Conservation (phyloP, 768 basidiomycete genomes). For the Pholiota conissans region DNA sequence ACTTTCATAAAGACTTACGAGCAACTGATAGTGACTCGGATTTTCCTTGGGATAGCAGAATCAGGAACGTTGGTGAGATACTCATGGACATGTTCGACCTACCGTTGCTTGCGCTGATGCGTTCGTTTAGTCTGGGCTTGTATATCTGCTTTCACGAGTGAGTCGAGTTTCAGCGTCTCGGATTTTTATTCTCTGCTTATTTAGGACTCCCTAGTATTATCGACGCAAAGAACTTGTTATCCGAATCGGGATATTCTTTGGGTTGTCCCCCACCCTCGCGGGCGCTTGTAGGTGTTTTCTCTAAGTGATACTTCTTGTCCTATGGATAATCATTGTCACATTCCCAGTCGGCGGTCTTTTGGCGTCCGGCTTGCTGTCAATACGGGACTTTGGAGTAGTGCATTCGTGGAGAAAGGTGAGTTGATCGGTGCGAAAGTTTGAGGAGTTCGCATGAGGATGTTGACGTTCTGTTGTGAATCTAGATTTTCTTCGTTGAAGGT, state of each 20-base stretch:
- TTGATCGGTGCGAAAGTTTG: not conserved
- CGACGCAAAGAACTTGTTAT: constrained; percentile 30
- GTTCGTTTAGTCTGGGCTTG: constrained; percentile 30
- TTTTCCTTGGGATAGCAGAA: constrained; percentile 4
- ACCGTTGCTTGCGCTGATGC: not conserved
- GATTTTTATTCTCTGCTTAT: not conserved
- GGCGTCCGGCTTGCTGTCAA: constrained; percentile 30
- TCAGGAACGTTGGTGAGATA: constrained; percentile 34
- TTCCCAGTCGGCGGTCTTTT: constrained; percentile 31
- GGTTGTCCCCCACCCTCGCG: constrained; percentile 27
- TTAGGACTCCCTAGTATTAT: constrained; percentile 23
- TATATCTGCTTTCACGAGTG: constrained; percentile 36
- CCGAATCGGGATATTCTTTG: constrained; percentile 32
- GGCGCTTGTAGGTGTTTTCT: constrained; percentile 26
- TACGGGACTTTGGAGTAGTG: constrained; percentile 29
- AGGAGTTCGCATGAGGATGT: not conserved
- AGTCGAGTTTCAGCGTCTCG: not conserved
- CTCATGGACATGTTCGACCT: not conserved
- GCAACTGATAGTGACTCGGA: constrained; percentile 3
- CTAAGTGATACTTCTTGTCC: not conserved
- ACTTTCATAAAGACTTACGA: constrained; percentile 17
- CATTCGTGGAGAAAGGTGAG: constrained; percentile 31
- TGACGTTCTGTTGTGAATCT: not conserved
- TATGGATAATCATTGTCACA: not conserved
- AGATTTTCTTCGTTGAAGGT: constrained; percentile 29